Evolutionary conservation across 148 eudicot species (phyloP).

Genomic region (Vaccinium myrtillus): DNA sequence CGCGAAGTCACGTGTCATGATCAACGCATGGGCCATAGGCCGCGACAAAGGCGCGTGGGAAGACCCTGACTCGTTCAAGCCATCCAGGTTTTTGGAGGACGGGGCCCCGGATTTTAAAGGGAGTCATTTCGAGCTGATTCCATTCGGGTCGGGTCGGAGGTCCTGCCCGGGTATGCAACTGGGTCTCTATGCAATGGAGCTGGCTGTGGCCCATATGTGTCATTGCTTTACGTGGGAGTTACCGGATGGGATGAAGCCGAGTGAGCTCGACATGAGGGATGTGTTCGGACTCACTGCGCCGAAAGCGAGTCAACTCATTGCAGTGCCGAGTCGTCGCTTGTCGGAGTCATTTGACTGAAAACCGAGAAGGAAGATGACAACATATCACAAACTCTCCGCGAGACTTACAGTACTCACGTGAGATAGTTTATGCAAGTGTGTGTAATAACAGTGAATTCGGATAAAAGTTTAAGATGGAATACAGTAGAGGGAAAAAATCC

Average conservation of each 20-base stretch:
- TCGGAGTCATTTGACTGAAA: constrained; percentile 2
- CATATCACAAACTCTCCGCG: neutral
- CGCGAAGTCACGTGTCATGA: constrained; percentile 44
- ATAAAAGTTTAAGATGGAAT: no score
- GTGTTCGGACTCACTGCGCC: constrained; percentile 82
- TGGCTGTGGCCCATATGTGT: constrained; percentile 56
- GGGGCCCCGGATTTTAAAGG: constrained; percentile 59
- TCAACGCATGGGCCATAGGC: constrained; percentile 60
- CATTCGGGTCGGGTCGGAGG: constrained; percentile 79
- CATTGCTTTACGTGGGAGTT: constrained; percentile 66
- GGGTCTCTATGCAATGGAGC: constrained; percentile 63
- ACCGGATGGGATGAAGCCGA: constrained; percentile 71
- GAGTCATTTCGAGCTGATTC: constrained; percentile 54
- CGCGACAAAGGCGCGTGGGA: constrained; percentile 52
- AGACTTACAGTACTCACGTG: no score
- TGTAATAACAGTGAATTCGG: no score
- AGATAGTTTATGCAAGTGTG: no score
- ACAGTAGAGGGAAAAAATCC: no score
- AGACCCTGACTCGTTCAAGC: constrained; percentile 46
- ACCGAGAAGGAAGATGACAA: neutral
- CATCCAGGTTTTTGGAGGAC: constrained; percentile 48
- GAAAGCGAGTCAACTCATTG: constrained; percentile 55
- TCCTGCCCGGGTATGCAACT: constrained; percentile 83
- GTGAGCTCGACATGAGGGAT: constrained; percentile 49
- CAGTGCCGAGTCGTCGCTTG: constrained; percentile 53